These are phyloP conservation scores for Exsudoporus floridanus DNA, from an alignment of 1,284 basidiomycete genomes.

Conservation along the genomic window DNA sequence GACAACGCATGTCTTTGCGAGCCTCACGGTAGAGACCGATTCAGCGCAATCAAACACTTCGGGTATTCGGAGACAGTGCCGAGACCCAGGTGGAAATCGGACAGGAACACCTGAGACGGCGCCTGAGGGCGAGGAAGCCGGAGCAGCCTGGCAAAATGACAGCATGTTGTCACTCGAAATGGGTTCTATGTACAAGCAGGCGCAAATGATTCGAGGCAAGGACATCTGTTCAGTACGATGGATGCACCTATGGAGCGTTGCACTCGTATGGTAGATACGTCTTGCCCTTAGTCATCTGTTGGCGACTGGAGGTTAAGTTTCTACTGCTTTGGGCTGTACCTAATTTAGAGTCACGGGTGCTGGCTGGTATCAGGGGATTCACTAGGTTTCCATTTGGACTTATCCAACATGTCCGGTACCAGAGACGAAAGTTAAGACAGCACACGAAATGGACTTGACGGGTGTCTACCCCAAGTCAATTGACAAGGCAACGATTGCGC, in stretches of 20 bases:
- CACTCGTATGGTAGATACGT: too few relatives aligned
- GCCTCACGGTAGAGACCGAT: conserved; percentile 10
- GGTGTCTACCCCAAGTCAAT: neutral
- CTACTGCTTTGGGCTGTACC: too few relatives aligned
- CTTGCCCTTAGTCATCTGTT: too few relatives aligned
- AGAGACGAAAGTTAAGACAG: too few relatives aligned
- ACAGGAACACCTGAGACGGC: neutral
- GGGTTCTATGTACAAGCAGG: neutral
- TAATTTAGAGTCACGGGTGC: neutral
- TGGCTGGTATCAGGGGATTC: neutral
- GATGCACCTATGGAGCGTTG: too few relatives aligned
- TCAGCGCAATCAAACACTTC: conserved; percentile 25
- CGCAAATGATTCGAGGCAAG: neutral
- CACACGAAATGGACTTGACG: neutral
- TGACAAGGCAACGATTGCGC: neutral
- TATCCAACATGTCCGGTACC: too few relatives aligned
- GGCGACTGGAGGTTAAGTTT: too few relatives aligned
- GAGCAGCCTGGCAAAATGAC: neutral
- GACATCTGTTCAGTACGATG: neutral
- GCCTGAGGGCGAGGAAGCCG: neutral
- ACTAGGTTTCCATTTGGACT: neutral
- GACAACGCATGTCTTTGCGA: neutral
- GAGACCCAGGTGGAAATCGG: neutral
- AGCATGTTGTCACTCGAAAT: neutral
- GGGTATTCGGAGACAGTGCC: conserved; percentile 8